Percentiles rank a stretch among this genome's conserved stretches.
These are phyloP conservation scores for Saccharomycopsis lassenensis DNA, from an alignment of 805 yeast species.

Conservation along the genomic window DNA sequence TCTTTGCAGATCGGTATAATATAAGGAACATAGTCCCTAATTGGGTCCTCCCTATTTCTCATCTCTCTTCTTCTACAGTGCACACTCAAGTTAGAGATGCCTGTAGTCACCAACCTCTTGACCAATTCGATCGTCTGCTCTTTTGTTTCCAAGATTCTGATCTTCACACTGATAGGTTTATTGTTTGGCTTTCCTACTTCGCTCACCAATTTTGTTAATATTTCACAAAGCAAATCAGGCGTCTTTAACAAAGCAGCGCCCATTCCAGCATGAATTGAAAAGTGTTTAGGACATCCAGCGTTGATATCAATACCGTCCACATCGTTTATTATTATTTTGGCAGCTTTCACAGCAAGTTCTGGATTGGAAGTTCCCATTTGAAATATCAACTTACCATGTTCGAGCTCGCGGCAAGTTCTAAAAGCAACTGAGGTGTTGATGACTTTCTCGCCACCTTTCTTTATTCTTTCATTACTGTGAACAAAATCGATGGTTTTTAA, in stretches of 20 bases:
- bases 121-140: slow-evolving; percentile 55
- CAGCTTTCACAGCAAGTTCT: slow-evolving; percentile 81
- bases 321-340: slow-evolving; percentile 65
- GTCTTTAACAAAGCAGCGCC: slow-evolving; percentile 85
- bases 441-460: slow-evolving; percentile 22
- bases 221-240: slow-evolving; percentile 68
- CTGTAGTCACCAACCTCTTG: slow-evolving; percentile 51
- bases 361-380: slow-evolving; percentile 88
- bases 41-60: slow-evolving; percentile 80
- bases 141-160: slow-evolving; percentile 59
- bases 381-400: slow-evolving; percentile 61
- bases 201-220: slow-evolving; percentile 55
- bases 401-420: slow-evolving; percentile 56
- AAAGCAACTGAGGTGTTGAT: slow-evolving; percentile 45
- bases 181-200: slow-evolving; percentile 68
- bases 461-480: slow-evolving; percentile 20
- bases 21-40: slow-evolving; percentile 54
- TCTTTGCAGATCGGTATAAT: slow-evolving; percentile 52
- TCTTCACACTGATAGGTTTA: slow-evolving; percentile 86
- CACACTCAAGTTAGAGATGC: slow-evolving; percentile 74
- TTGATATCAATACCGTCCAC: slow-evolving; percentile 91
- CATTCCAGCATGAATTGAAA: slow-evolving; percentile 92
- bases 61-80: slow-evolving; percentile 86
- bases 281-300: slow-evolving; percentile 96
- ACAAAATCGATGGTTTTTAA: slow-evolving; percentile 54